Base-by-base conservation (phyloP, 805 yeast genomes). In the Pichia nanzhaoensis region DNA sequence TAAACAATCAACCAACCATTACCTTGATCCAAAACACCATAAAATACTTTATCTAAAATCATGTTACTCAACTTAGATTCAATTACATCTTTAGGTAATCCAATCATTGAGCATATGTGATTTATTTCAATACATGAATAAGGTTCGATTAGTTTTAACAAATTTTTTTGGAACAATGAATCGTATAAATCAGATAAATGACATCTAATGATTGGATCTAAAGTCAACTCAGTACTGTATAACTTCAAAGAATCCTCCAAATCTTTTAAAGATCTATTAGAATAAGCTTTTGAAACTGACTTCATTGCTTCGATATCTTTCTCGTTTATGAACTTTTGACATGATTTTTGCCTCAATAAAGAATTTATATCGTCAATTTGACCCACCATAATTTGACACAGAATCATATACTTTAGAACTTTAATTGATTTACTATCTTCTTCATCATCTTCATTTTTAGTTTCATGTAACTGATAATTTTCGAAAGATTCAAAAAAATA, bases 21-120 rank as follows among this genome's bases (percentile, higher is more conserved):
- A 39, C 98, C 98, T 70, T 93, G 99, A 65, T 93, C 99, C 55
- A 93, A 73, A 32, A 93, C 98, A 39, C 99, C 99, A 60, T 82
- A 84, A 56, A 93, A 88, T n/a, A 89, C 85, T 58, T 87, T 84
- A 66, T 93, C 99, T 56, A 93, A 74, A 55, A 93, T 91, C 98
- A 93, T 91, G 66, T 91, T 97, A 40, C 95, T 82, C 52, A 93
- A 73, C 64, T 93, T 93, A 18, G 95, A 95, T 67, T 93, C 99
- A 28, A 93, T 88, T 60, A 88, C 95, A 51, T 80, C 83, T 39
- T 80, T 71, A 52, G 89, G 91, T 50, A 95, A 75, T 6, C 96
- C 97, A 48, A 95, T 86, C 56, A 85, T 78, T 55, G 84, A 77
- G 27, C 97, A 84, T 42, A 93, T 78, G 64, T 89, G 96, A 8